Percentiles rank a stretch among this genome's conserved stretches.
phyloP scores from a whole-genome alignment of 768 basidiomycete genomes.

The Mycena haematopus region DNA sequence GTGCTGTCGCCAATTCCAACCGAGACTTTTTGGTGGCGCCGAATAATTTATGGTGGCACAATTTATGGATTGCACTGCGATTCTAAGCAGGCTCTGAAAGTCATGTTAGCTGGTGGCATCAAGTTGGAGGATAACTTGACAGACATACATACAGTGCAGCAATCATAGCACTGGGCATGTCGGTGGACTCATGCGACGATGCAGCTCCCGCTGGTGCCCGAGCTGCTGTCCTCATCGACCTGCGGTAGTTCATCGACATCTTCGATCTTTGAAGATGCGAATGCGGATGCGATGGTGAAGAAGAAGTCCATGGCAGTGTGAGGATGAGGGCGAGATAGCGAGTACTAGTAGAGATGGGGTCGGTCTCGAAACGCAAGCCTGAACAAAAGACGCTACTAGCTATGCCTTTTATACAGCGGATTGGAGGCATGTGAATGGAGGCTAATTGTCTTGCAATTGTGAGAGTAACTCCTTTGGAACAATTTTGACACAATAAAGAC shows the following conservation, averaged over 20 bases:
- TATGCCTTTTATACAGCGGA: slow-evolving; percentile 9
- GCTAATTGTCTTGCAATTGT: slow-evolving; percentile 21
- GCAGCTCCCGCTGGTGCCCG: slow-evolving; percentile 24
- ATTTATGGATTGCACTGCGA: background rate
- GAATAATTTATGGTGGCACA: slow-evolving; percentile 13
- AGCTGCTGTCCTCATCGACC: slow-evolving; percentile 24
- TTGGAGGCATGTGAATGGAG: slow-evolving; percentile 2
- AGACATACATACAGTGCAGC: slow-evolving; percentile 1
- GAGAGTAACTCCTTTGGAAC: slow-evolving; percentile 7
- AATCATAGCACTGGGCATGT: background rate
- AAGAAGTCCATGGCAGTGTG: slow-evolving; percentile 25
- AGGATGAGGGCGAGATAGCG: slow-evolving; percentile 2
- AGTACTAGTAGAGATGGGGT: background rate
- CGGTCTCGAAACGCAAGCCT: background rate
- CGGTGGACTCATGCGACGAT: slow-evolving; percentile 16
- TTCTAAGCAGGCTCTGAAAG: background rate
- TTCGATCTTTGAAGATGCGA: slow-evolving; percentile 9
- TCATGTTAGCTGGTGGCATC: background rate
- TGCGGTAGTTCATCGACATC: slow-evolving; percentile 19
- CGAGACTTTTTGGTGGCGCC: slow-evolving; percentile 23
- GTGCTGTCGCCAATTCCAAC: slow-evolving; percentile 21
- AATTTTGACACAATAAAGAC: slow-evolving; percentile 20
- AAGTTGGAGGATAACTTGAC: background rate
- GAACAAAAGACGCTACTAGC: background rate
- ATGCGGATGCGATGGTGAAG: slow-evolving; percentile 21